Base-by-base conservation (phyloP, 176 grass and related monocot genomes). In the Cenchrus purpureus region DNA sequence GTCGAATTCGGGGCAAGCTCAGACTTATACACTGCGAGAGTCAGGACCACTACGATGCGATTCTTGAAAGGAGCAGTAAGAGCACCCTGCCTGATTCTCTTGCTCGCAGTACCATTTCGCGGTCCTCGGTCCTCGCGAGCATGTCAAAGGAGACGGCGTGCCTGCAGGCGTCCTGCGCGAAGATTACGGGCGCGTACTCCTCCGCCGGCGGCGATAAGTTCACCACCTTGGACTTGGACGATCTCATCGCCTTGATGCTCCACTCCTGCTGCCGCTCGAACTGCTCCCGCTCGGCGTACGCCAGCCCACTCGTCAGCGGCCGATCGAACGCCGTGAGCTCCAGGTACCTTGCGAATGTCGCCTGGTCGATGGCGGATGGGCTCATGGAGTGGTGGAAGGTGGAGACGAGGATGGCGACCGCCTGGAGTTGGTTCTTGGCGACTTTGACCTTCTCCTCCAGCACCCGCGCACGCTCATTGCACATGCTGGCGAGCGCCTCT, bases 181-280 rank as follows among this genome's bases (percentile, higher is more conserved):
- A 98, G 86, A 98, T 95, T 84, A 93, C 87, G 6, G 93, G 95
- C 17, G 93, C 95, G 52, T 98, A 98, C 90, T 98, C 96, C 12
- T 87, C 83, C 15, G 88, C 87, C 10, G 79, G 62, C 61, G 87
- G 46, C 88, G 50, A 91, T 0, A 77, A 89, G 78, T 97, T 51
- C 10, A 51, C 13, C 50, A 0, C 3, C 50, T 51, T 48, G 45
- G 45, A 44, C 4, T 44, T 51, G 11, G 50, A 51, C 11, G 50
- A 51, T 1, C 12, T 89, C 92, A 97, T 91, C 86, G 86, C 92
- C 90, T 97, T 94, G 75, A 94, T 94, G 60, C 50, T 83, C 90
- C 92, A 97, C 1, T 88, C 95, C 31, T 97, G 92, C 57, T 89
- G 81, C 74, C 77, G 84, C 84, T 94, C 92, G 81, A 97, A 97